A percentile compares a stretch with the other conserved stretches of the same genome.
phyloP scores from a whole-genome alignment of 257 asterid genomes.

The Nicotiana tabacum region DNA sequence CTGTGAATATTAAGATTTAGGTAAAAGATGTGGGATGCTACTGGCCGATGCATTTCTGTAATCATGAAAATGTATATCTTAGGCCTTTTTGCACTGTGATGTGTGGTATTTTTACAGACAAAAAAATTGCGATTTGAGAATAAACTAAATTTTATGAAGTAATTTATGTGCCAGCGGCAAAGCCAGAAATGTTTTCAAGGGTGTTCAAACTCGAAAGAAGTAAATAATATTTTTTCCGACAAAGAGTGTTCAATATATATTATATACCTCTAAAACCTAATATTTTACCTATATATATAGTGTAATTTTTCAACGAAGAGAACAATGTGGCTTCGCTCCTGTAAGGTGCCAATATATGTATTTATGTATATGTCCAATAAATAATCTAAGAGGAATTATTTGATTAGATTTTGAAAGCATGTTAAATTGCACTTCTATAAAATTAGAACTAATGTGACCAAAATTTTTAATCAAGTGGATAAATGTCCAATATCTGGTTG shows the following conservation, averaged over 20 bases:
- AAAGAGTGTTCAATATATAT: too few relatives aligned
- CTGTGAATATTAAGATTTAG: background rate
- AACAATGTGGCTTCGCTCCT: too few relatives aligned
- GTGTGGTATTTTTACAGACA: background rate
- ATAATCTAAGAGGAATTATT: background rate
- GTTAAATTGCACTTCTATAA: background rate
- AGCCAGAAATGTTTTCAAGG: too few relatives aligned
- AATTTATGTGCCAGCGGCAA: too few relatives aligned
- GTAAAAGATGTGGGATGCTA: background rate
- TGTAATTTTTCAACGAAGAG: too few relatives aligned
- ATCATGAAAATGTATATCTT: background rate
- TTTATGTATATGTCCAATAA: background rate
- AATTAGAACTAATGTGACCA: too few relatives aligned
- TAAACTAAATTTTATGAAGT: background rate
- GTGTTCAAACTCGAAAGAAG: too few relatives aligned
- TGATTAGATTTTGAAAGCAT: background rate
- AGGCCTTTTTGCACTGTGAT: too few relatives aligned
- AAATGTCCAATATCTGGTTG: background rate
- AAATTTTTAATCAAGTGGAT: too few relatives aligned
- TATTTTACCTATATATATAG: too few relatives aligned
- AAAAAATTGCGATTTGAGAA: background rate
- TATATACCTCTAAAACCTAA: too few relatives aligned
- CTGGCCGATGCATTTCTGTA: background rate
- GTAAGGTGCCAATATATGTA: background rate
- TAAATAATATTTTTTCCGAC: too few relatives aligned